Conservation (phyloP, 768 basidiomycete species). For the Lactifluus piperatus region DNA sequence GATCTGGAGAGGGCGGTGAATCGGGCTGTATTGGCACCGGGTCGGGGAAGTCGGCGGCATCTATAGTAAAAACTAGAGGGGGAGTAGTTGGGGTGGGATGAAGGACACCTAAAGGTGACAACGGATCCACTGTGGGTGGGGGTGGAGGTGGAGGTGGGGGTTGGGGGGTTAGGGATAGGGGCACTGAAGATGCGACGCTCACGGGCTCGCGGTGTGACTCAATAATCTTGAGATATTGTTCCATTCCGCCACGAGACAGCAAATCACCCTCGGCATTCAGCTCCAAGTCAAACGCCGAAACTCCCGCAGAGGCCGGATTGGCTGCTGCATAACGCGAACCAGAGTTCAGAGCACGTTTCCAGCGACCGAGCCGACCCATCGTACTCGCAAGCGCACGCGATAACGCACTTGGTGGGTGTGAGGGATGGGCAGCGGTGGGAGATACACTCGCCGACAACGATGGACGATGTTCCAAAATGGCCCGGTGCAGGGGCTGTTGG, state of each 20-base stretch:
- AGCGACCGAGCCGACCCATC: conserved; percentile 71
- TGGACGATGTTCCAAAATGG: conserved; percentile 41
- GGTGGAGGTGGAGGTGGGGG: conserved; percentile 2
- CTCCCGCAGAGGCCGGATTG: conserved; percentile 32
- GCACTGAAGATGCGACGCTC: conserved; percentile 11
- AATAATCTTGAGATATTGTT: conserved; percentile 55
- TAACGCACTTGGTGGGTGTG: conserved; percentile 48
- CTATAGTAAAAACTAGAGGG: background rate
- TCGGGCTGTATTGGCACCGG: background rate
- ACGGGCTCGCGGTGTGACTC: conserved; percentile 24
- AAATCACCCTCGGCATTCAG: conserved; percentile 51
- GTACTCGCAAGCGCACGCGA: conserved; percentile 75
- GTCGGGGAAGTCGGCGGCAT: background rate
- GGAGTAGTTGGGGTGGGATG: background rate
- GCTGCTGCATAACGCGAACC: conserved; percentile 29
- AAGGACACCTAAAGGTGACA: conserved; percentile 4
- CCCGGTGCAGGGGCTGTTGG: conserved; percentile 50
- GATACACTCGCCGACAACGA: conserved; percentile 29
- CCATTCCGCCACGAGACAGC: conserved; percentile 50
- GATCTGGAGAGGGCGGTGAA: background rate
- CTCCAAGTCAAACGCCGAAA: conserved; percentile 68
- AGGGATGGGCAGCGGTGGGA: conserved; percentile 40
- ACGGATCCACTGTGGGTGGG: conserved; percentile 7
- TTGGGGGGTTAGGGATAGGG: conserved; percentile 6
- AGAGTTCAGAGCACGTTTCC: conserved; percentile 69